Base-by-base conservation (phyloP, 2,329 filamentous ascomycete genomes). In the Exophiala alcalophila region DNA sequence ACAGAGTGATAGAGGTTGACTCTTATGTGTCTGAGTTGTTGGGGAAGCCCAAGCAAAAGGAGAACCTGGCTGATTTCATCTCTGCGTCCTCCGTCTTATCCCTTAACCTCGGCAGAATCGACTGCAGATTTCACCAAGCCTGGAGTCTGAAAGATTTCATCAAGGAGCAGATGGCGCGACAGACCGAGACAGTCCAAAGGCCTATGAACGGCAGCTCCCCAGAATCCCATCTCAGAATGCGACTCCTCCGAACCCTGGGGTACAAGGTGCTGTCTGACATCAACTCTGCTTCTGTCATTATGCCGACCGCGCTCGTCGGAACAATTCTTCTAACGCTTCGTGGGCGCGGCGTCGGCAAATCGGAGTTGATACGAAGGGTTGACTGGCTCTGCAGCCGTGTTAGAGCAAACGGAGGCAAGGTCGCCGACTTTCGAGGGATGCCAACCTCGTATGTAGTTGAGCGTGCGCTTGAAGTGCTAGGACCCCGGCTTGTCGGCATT, bases 1-100 rank as follows among this genome's bases (percentile, higher is more conserved):
- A 98, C 72, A 98, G 97, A 61, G 92, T 98, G 42, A 94, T 98
- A 47, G 92, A 98, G 65, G 95, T 94, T 1, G 89, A 95, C 65
- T 92, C 89, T 4, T 98, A 98, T 59, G 91, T 97, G 30, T 92
- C 83, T 23, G 92, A 98, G 64, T 77, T 98, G 2, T 76, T 98
- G 0, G 92, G 92, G 3, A 83, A 94, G 49, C 92, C 92, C 0
- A 98, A 98, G 66, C 87, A 87, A 59, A 94, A 95, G 61, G 92
- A 98, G 61, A 96, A 95, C 50, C 69, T 98, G 25, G 78, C 82
- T 23, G 87, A 94, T 58, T 94, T 98, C 56, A 68, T 98, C n/a
- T 84, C 84, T 1, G 80, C 87, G 19, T 94, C 89, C 0, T 95
- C 87, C 0, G 83, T 98, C 2, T 70, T 98, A 4, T 94, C 88